Evolutionary conservation across 306 rosid species (phyloP).

Genomic region (Trifolium pratense): DNA sequence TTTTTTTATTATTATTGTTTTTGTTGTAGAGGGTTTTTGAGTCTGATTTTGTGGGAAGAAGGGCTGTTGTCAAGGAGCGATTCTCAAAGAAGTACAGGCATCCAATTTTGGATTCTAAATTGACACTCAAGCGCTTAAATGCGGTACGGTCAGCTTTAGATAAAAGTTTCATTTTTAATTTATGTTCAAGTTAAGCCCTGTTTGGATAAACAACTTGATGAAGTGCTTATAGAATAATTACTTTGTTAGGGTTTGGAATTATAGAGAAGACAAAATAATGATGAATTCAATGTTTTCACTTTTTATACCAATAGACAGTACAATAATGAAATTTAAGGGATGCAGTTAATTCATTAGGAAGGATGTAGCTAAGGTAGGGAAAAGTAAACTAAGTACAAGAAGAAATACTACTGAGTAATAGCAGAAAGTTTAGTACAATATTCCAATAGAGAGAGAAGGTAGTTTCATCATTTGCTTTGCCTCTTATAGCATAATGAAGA

Average conservation of each 20-base stretch:
- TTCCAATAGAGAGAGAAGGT: too few relatives aligned
- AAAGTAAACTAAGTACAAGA: too few relatives aligned
- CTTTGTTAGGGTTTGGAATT: too few relatives aligned
- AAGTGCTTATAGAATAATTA: neutral
- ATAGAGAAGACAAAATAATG: too few relatives aligned
- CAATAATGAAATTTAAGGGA: too few relatives aligned
- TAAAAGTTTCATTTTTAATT: neutral
- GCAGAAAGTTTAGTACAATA: too few relatives aligned
- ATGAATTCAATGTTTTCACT: too few relatives aligned
- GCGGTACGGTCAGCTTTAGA: constrained; percentile 51
- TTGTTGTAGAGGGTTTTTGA: constrained; percentile 76
- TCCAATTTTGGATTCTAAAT: constrained; percentile 86
- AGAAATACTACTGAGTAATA: too few relatives aligned
- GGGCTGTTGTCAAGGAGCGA: constrained; percentile 78
- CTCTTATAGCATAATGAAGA: neutral
- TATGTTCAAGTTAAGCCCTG: neutral
- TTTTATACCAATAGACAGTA: too few relatives aligned
- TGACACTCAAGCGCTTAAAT: constrained; percentile 79
- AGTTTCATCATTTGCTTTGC: neutral
- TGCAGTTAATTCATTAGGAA: too few relatives aligned
- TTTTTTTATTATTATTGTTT: constrained; percentile 13
- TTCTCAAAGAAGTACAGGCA: constrained; percentile 93
- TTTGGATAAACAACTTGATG: neutral
- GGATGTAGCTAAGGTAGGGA: too few relatives aligned
- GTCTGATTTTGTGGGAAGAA: constrained; percentile 79